Evolutionary conservation across 306 rosid genomes (phyloP).

Genomic region (Cajanus cajan): DNA sequence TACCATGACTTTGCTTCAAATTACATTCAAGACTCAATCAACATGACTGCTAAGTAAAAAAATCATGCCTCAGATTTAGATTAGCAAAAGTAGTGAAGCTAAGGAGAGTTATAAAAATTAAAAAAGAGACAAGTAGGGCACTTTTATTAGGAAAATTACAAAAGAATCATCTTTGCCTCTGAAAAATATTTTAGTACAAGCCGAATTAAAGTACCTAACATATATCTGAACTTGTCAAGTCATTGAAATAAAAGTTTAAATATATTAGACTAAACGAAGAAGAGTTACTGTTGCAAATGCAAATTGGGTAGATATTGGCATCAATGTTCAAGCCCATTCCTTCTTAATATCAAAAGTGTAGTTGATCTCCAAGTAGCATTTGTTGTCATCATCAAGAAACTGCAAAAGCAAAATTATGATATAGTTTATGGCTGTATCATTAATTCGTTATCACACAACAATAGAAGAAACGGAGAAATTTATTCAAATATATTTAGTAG

Average conservation of each 20-base stretch:
- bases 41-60: neutral
- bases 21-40: neutral
- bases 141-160: constrained; percentile 3
- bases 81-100: neutral
- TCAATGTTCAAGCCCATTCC: constrained; percentile 56
- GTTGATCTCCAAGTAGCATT: constrained; percentile 81
- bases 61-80: neutral
- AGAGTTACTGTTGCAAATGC: constrained; percentile 17
- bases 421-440: neutral
- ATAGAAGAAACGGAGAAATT: neutral
- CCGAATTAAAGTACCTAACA: neutral
- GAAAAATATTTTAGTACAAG: neutral
- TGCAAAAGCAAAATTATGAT: constrained; percentile 27
- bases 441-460: neutral
- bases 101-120: neutral
- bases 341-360: constrained; percentile 70
- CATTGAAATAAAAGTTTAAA: neutral
- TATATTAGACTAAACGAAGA: constrained; percentile 17
- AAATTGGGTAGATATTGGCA: neutral
- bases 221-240: neutral
- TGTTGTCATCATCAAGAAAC: constrained; percentile 80
- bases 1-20: neutral
- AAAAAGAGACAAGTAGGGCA: neutral
- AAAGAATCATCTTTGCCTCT: neutral
- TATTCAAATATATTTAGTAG: neutral